phyloP scores from a whole-genome alignment of 2,329 filamentous ascomycete species.

The Neofusicoccum kwambonambiense region DNA sequence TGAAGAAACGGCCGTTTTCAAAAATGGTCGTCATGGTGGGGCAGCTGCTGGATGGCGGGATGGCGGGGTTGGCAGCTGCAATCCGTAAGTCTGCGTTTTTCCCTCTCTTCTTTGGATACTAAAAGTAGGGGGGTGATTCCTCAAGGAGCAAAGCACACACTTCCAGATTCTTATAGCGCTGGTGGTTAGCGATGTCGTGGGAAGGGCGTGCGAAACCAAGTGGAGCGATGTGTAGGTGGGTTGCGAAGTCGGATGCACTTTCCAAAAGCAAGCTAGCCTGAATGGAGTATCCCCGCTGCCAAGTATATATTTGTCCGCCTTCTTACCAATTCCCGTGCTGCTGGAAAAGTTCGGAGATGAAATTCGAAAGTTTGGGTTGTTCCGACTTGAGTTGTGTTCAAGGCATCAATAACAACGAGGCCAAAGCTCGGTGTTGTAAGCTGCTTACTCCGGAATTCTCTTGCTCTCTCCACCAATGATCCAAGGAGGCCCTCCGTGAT shows the following conservation, averaged over 20 bases:
- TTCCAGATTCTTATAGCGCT: not conserved
- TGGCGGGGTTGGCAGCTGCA: not conserved
- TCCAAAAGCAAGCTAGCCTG: not conserved
- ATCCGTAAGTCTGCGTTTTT: not conserved
- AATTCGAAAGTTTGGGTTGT: no score
- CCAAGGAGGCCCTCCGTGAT: no score
- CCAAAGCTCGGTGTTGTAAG: no score
- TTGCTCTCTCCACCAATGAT: no score
- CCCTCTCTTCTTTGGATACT: not conserved
- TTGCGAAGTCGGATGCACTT: slow-evolving; percentile 10
- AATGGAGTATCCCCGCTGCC: not conserved
- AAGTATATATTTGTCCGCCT: no score
- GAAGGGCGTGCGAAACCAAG: not conserved
- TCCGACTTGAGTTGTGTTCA: no score
- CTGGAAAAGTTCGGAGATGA: no score
- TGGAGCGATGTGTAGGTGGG: slow-evolving; percentile 1
- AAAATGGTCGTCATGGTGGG: slow-evolving; percentile 24
- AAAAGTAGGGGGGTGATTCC: not conserved
- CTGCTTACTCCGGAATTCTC: no score
- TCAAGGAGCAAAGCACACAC: no score
- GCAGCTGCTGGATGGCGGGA: not conserved
- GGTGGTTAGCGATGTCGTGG: not conserved
- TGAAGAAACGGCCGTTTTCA: slow-evolving; percentile 34
- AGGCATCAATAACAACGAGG: no score
- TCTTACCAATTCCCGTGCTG: no score